A percentile compares a stretch with the other conserved stretches of the same genome.
phyloP scores from a whole-genome alignment of 306 rosid genomes.

The Cucumis sativus region DNA sequence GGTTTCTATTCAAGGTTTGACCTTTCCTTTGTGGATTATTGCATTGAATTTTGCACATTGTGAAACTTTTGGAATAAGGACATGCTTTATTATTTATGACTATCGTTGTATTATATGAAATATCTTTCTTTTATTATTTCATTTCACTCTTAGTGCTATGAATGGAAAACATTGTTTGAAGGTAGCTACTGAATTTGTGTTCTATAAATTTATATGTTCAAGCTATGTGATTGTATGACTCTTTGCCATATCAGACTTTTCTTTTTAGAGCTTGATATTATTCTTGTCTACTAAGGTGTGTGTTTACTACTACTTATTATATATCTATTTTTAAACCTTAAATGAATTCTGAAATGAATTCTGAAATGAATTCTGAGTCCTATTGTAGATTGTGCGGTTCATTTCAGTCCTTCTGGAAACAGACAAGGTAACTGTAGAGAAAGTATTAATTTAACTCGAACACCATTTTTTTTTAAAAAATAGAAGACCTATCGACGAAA shows the following conservation, averaged over 20 bases:
- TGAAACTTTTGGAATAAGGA: no score
- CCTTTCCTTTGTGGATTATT: slow-evolving; percentile 47
- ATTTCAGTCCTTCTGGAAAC: slow-evolving; percentile 78
- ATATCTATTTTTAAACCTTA: not conserved
- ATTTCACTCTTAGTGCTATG: no score
- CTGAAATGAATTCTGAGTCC: slow-evolving; percentile 9
- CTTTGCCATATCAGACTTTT: not conserved
- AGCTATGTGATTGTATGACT: not conserved
- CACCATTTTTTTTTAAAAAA: slow-evolving; percentile 4
- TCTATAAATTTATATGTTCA: not conserved
- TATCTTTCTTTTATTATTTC: no score
- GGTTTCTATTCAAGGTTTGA: slow-evolving; percentile 71
- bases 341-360: slow-evolving; percentile 11
- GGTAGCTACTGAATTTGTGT: slow-evolving; percentile 33
- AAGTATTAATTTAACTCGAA: slow-evolving; percentile 75
- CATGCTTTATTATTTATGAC: no score
- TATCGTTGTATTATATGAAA: no score
- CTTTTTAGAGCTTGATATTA: not conserved
- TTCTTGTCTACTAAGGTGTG: not conserved
- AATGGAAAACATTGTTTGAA: slow-evolving; percentile 79
- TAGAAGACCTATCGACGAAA: no score
- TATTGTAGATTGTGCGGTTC: slow-evolving; percentile 77
- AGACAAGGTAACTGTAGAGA: slow-evolving; percentile 70
- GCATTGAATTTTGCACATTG: no score
- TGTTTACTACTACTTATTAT: not conserved